Evolutionary conservation across 139 green algal genomes (phyloP), one percentile per base, ranked within the genome.

Genomic region (Monoraphidium neglectum): DNA sequence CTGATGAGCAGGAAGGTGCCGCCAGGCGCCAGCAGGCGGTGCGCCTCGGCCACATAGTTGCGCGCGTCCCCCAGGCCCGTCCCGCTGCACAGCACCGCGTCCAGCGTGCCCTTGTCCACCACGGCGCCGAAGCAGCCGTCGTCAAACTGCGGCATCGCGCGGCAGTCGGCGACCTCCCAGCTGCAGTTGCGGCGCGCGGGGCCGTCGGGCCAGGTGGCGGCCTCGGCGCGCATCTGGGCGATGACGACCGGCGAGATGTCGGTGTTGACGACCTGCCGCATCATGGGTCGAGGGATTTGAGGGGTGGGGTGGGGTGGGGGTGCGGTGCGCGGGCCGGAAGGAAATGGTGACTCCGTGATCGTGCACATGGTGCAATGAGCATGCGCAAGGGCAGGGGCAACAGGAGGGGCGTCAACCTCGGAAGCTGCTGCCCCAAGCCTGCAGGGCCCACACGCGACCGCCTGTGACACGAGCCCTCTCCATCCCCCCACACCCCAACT

Each of bases 231-330:
- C 73, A 79, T 79, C 73, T 79, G 73, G 33, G 81, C 74, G 36
- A 84, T 84, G 28, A 84, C 79, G 1, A 84, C 79, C 16, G 66
- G 63, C 3, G 73, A 81, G 26, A 84, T 84, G 74, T 84, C 79
- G 1, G 80, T 68, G 53, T 84, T 80, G 36, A 74, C 53, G 1
- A 80, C 65, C 65, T 74, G 38, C 46, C n/a, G 30, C n/a, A 32
- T 37, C 26, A 65, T 16, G 57, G 57, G 23, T 33, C 24, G 23
- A 65, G 15, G 57, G 57, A 16, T 3, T 10, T 72, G 38, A n/a
- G n/a, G n/a, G n/a, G n/a, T n/a, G n/a, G n/a, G n/a, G n/a, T n/a
- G n/a, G n/a, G n/a, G n/a, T n/a, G n/a, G n/a, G n/a, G n/a, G n/a
- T n/a, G n/a, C n/a, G n/a, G n/a, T n/a, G n/a, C n/a, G n/a, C n/a